Evolutionary conservation across 306 rosid species (phyloP).

Genomic region (Ziziphus jujuba): DNA sequence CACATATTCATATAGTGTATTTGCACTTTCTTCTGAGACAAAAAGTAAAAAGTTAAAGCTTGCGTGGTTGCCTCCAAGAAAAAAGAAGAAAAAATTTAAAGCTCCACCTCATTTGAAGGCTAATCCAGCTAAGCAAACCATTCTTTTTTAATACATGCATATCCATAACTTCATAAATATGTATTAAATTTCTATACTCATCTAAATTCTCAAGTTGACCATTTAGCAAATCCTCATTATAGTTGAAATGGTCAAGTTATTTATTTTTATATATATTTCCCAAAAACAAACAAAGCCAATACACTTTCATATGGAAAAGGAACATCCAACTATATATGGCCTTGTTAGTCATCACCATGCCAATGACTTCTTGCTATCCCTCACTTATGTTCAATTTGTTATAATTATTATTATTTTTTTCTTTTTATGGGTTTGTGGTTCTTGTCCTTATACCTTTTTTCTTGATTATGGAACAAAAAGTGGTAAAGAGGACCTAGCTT

Average conservation of each 20-base stretch:
- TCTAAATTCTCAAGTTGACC: constrained; percentile 1
- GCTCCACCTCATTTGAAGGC: constrained; percentile 38
- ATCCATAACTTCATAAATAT: background rate
- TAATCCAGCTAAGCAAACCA: constrained; percentile 36
- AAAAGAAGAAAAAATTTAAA: background rate
- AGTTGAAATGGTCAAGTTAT: constrained; percentile 6
- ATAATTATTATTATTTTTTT: background rate
- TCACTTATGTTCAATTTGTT: background rate
- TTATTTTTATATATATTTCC: background rate
- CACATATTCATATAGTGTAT: no score
- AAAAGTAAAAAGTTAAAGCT: constrained; percentile 10
- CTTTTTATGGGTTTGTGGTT: constrained; percentile 17
- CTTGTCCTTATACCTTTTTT: constrained; percentile 10
- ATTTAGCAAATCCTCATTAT: background rate
- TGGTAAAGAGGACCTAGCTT: background rate
- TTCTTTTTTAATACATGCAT: constrained; percentile 1
- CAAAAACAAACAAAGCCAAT: constrained; percentile 1
- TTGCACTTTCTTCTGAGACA: no score
- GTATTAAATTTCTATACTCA: background rate
- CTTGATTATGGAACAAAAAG: background rate
- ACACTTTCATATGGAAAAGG: constrained; percentile 23
- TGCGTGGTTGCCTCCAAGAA: constrained; percentile 24
- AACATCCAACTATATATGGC: constrained; percentile 21
- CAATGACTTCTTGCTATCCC: constrained; percentile 24
- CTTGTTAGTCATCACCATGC: constrained; percentile 19